Evolutionary conservation across 495 filamentous ascomycete genomes (phyloP), one percentile per base, ranked within the genome.

Genomic region (Penicillium verhagenii): DNA sequence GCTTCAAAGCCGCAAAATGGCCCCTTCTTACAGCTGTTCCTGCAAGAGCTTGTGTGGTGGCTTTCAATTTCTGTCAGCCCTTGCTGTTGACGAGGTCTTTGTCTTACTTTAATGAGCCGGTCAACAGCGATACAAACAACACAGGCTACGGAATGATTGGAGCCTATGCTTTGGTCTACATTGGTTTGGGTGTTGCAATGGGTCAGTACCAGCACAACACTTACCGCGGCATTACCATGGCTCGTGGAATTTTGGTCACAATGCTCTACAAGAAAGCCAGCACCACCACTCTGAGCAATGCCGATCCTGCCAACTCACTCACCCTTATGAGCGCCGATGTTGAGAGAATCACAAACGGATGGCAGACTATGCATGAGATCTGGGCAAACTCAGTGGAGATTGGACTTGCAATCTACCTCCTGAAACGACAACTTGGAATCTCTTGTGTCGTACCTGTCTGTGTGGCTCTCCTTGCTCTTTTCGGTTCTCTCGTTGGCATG

Each of bases 281-380:
- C 33, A 64, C 64, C 10, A 66, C 76, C 6, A 76, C 60, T 24
- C 58, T 79, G 2, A 70, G 68, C 16, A 68, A 72, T 14, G 70
- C 73, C 0, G 80, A 80, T 45, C 70, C 79, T 19, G 73, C 82
- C 11, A 72, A 78, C 14, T 78, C 81, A 0, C 50, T 86, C 2
- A 87, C 86, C 0, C 66, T 79, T 4, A 86, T 86, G 78, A 87
- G 80, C 70, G 83, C 82, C 6, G 83, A 86, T 54, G 68, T 85
- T 11, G 82, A 85, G 58, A 63, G 79, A 19, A 77, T 85, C 28
- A 71, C 71, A 5, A 63, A 69, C 21, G 80, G 75, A 1, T 74
- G 76, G 64, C 65, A 72, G 18, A 66, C 65, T 21, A 67, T 84
- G 43, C 80, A 86, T 52, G 82, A 86, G 50, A 69, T 82, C 24